Evolutionary conservation across 1,139 yeast species (phyloP).

Genomic region (Kodamaea suecica): DNA sequence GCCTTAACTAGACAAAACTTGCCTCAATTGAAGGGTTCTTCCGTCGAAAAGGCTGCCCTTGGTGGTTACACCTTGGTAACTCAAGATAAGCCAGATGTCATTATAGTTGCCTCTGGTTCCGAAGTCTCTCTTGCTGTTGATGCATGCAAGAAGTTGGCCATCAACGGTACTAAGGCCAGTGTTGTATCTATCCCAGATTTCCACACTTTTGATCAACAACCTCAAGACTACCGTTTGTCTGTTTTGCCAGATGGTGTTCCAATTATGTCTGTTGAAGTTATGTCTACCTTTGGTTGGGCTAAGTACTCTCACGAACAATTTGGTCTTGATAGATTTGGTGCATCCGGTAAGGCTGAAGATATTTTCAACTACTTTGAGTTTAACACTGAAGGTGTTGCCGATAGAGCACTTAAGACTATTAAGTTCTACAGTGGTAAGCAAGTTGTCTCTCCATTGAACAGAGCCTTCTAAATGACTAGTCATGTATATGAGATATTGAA

Average conservation of each 20-base stretch:
- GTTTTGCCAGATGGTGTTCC: conserved; percentile 96
- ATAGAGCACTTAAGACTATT: conserved; percentile 77
- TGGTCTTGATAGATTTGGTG: conserved; percentile 96
- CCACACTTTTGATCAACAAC: conserved; percentile 83
- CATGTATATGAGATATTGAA: too few relatives aligned
- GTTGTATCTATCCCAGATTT: conserved; percentile 95
- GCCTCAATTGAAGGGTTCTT: conserved; percentile 93
- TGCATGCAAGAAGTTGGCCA: conserved; percentile 62
- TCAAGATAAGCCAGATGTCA: conserved; percentile 67
- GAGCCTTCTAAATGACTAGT: conserved; percentile 54
- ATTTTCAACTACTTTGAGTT: conserved; percentile 85
- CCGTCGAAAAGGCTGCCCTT: conserved; percentile 86
- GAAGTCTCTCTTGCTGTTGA: conserved; percentile 86
- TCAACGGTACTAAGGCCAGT: conserved; percentile 68
- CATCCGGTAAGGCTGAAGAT: conserved; percentile 87
- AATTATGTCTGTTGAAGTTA: conserved; percentile 89
- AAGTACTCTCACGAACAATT: conserved; percentile 96
- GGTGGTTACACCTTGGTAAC: conserved; percentile 87
- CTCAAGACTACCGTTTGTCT: conserved; percentile 71
- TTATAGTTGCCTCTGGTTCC: conserved; percentile 91
- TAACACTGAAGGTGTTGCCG: conserved; percentile 90
- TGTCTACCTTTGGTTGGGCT: conserved; percentile 90
- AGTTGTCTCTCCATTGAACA: conserved; percentile 72
- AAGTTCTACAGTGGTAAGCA: conserved; percentile 79
- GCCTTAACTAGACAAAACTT: conserved; percentile 97